Conservation (phyloP, 495 filamentous ascomycete genomes). For the Melanomma pulvis-pyrius region DNA sequence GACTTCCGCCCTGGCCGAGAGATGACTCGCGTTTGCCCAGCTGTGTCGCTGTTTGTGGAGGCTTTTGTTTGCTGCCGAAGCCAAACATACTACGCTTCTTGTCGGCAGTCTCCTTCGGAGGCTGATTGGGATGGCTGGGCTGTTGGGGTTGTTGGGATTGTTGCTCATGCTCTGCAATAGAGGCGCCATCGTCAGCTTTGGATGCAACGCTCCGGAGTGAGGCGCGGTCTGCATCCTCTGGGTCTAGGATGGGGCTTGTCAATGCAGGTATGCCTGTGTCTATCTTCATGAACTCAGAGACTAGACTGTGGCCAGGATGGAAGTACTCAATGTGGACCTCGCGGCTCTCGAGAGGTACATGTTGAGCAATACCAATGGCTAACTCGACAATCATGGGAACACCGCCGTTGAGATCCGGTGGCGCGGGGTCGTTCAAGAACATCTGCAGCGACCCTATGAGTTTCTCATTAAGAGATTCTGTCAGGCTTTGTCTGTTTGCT, state of each 20-base stretch:
- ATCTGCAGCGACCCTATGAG: conserved; percentile 70
- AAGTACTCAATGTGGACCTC: conserved; percentile 89
- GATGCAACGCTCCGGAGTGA: conserved; percentile 42
- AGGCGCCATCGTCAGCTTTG: conserved; percentile 38
- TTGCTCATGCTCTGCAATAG: conserved; percentile 26
- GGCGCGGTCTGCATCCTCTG: conserved; percentile 50
- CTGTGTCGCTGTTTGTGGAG: conserved; percentile 16
- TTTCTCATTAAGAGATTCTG: conserved; percentile 66
- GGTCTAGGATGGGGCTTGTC: conserved; percentile 54
- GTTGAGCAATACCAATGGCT: conserved; percentile 79
- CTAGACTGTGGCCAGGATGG: conserved; percentile 67
- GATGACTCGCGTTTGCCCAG: conserved; percentile 35
- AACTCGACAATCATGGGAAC: conserved; percentile 92
- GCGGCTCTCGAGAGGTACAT: conserved; percentile 87
- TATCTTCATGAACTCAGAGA: conserved; percentile 76
- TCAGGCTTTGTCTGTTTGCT: conserved; percentile 66
- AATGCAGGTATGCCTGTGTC: conserved; percentile 78
- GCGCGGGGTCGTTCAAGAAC: conserved; percentile 74
- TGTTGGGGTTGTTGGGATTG: background rate
- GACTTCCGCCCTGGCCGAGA: conserved; percentile 37
- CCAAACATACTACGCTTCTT: conserved; percentile 43
- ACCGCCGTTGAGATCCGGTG: conserved; percentile 75
- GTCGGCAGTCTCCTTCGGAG: conserved; percentile 35
- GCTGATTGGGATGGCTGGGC: background rate
- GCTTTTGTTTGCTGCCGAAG: conserved; percentile 39